Evolutionary conservation across 768 basidiomycete genomes (phyloP).

Genomic region (Lyophyllum semitale): DNA sequence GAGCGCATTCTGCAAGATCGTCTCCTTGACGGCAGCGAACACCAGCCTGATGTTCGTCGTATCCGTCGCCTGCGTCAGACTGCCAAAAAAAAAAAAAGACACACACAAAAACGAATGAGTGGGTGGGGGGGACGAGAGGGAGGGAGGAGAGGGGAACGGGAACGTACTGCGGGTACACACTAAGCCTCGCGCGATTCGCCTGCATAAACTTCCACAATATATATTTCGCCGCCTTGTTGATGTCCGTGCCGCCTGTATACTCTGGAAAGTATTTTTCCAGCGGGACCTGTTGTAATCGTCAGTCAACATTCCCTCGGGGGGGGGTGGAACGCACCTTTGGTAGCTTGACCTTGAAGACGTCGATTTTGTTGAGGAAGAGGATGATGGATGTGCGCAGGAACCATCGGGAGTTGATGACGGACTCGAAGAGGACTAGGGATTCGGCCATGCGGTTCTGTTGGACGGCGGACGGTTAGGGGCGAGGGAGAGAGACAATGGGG

Average conservation of each 20-base stretch:
- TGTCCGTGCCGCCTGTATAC: constrained; percentile 85
- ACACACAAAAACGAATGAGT: too few species aligned
- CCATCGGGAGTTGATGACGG: constrained; percentile 92
- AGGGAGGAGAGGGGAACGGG: constrained; percentile 9
- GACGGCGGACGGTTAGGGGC: neutral
- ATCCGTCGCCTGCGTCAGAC: constrained; percentile 79
- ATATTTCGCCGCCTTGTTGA: constrained; percentile 92
- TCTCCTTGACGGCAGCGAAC: constrained; percentile 81
- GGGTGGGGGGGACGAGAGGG: too few species aligned
- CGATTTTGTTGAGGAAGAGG: constrained; percentile 92
- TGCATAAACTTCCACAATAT: constrained; percentile 96
- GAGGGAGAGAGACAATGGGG: neutral
- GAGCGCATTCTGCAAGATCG: constrained; percentile 77
- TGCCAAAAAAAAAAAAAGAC: too few species aligned
- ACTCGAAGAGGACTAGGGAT: constrained; percentile 86
- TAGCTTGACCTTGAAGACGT: constrained; percentile 88
- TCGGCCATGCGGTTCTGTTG: constrained; percentile 90
- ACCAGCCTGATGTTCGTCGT: constrained; percentile 74
- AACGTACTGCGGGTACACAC: constrained; percentile 90
- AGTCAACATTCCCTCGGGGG: neutral
- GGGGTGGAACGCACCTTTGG: constrained; percentile 44
- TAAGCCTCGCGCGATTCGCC: constrained; percentile 78
- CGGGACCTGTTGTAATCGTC: constrained; percentile 65
- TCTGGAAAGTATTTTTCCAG: constrained; percentile 81
- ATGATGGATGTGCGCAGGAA: constrained; percentile 91